These are phyloP conservation scores for Austroboletus olivaceoglutinosus DNA, from an alignment of 1,284 basidiomycete species.

Conservation along the genomic window DNA sequence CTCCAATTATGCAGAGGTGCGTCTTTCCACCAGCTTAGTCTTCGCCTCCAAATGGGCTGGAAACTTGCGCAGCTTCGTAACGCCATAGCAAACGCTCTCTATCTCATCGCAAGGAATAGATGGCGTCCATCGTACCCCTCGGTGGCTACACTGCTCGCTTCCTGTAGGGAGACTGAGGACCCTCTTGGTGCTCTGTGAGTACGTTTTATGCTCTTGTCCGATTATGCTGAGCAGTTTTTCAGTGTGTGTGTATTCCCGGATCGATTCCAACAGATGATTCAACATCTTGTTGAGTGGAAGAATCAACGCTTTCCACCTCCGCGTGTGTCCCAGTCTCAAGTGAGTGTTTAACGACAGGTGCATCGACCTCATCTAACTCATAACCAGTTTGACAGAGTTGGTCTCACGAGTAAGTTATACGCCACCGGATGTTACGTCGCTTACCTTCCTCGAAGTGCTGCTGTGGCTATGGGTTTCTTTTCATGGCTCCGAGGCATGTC, in stretches of 20 bases:
- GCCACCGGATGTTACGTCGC: constrained; percentile 2
- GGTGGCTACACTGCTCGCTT: constrained; percentile 60
- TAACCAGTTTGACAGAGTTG: constrained; percentile 79
- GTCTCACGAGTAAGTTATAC: constrained; percentile 60
- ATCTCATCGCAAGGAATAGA: constrained; percentile 57
- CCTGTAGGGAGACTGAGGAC: constrained; percentile 60
- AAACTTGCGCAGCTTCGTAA: constrained; percentile 56
- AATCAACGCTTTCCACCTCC: constrained; percentile 81
- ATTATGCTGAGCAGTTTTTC: constrained; percentile 6
- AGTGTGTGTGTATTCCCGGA: constrained; percentile 60
- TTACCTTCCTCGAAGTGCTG: constrained; percentile 50
- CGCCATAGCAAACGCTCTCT: constrained; percentile 69
- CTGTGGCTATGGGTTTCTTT: constrained; percentile 78
- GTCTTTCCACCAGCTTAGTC: constrained; percentile 9
- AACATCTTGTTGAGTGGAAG: constrained; percentile 64
- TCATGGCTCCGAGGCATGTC: constrained; percentile 63
- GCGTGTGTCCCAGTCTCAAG: constrained; percentile 72
- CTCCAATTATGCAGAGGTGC: constrained; percentile 82
- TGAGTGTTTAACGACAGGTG: constrained; percentile 24
- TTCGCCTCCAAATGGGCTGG: constrained; percentile 5
- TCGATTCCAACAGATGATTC: constrained; percentile 54
- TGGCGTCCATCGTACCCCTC: constrained; percentile 80
- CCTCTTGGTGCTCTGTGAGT: constrained; percentile 62
- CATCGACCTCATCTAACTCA: constrained; percentile 16
- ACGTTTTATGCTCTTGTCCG: background rate